phyloP scores from a whole-genome alignment of 2,329 filamentous ascomycete genomes.

The Anthostomella pinea region DNA sequence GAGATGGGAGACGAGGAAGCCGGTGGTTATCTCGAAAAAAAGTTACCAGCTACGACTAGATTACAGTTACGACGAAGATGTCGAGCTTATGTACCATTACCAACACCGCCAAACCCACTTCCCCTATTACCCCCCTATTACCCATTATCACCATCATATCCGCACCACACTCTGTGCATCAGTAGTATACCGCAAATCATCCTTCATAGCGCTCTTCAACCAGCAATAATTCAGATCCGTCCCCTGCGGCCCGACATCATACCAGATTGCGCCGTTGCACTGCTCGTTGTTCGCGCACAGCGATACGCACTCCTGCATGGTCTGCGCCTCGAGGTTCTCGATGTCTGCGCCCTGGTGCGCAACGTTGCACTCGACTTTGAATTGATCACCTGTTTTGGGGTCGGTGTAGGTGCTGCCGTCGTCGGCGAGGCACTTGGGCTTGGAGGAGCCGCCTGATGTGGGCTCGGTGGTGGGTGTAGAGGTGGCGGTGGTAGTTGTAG shows the following conservation, averaged over 20 bases:
- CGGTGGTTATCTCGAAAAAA: too few species aligned
- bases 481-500: not conserved
- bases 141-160: conserved; percentile 11
- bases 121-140: too few species aligned
- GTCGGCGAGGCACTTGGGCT: conserved; percentile 14
- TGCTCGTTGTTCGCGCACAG: conserved; percentile 17
- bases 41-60: too few species aligned
- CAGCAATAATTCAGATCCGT: conserved; percentile 30
- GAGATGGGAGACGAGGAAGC: too few species aligned
- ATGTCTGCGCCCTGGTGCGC: conserved; percentile 25
- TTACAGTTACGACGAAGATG: too few species aligned
- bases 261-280: conserved; percentile 26
- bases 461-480: not conserved
- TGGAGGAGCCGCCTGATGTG: conserved; percentile 5
- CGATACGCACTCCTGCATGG: conserved; percentile 24
- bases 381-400: conserved; percentile 13
- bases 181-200: conserved; percentile 13
- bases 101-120: too few species aligned
- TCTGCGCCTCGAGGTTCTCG: conserved; percentile 18
- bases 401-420: conserved; percentile 26
- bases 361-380: conserved; percentile 19
- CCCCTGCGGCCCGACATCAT: conserved; percentile 26
- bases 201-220: conserved; percentile 23
- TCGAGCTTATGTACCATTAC: too few species aligned
- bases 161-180: conserved; percentile 24